Evolutionary conservation across 495 filamentous ascomycete genomes (phyloP), one percentile per base, ranked within the genome.

Genomic region (Hyaloscypha bicolor): DNA sequence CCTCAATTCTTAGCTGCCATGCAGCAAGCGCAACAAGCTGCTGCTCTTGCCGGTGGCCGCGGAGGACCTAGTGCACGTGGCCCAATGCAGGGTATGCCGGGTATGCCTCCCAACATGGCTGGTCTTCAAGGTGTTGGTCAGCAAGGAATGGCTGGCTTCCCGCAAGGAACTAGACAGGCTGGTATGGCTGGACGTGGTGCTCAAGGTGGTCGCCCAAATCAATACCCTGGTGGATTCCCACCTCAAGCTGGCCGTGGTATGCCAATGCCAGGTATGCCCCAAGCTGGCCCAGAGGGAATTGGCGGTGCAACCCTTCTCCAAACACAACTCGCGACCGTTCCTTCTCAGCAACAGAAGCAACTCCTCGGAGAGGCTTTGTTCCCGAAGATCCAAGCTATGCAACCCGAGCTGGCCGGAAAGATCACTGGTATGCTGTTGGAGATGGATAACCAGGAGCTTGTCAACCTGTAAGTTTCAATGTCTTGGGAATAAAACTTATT

Each of bases 391-490:
- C 88, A 93, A 77, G 86, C 85, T 62, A 87, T 95, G 79, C 93
- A 98, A 84, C 93, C 93, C 53, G 92, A 96, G 69, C 83, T 99
- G 67, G 95, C 95, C 69, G 95, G 95, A 72, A 99, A 99, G 90
- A 97, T 99, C 75, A 99, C 95, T 67, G 95, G 95, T 79, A 99
- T 99, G 95, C 88, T 99, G 73, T 76, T 99, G 72, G 95, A 99
- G 86, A 99, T 99, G 95, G 95, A 97, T 69, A 97, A 97, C 76
- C 70, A 82, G 56, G 95, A 99, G 83, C 81, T 99, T 69, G 80
- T 99, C 74, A 90, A 90, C 78, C 85, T 99, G 95, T 99, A 88
- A 93, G 95, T 93, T 66, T 69, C n/a, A 29, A 56, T 16, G 32
- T 35, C 16, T 30, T 52, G 35, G 29, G n/a, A 55, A 37, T 59